phyloP scores from a whole-genome alignment of 306 rosid genomes.

The Macrotyloma uniflorum region DNA sequence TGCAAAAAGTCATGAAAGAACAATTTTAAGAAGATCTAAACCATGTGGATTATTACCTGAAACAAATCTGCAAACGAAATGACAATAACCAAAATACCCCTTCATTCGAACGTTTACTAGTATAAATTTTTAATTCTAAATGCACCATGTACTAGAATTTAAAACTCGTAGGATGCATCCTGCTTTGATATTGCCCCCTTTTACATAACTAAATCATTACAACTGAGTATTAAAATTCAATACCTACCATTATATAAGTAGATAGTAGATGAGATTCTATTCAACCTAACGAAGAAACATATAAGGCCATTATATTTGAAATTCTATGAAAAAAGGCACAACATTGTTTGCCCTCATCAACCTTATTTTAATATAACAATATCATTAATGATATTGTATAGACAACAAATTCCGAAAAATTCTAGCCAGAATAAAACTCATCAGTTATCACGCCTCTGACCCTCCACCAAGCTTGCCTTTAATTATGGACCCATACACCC shows the following conservation, averaged over 20 bases:
- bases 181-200: background rate
- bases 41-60: background rate
- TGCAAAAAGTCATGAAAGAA: constrained; percentile 42
- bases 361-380: background rate
- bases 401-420: background rate
- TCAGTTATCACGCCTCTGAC: background rate
- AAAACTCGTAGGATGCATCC: background rate
- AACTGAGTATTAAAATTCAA: background rate
- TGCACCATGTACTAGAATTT: background rate
- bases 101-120: constrained; percentile 18
- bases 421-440: background rate
- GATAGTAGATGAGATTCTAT: background rate
- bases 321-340: background rate
- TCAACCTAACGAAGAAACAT: background rate
- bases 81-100: constrained; percentile 11
- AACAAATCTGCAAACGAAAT: background rate
- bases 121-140: background rate
- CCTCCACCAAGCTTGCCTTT: background rate
- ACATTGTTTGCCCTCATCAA: background rate
- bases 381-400: background rate
- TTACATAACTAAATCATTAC: background rate
- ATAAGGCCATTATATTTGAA: background rate
- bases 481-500: background rate
- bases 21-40: constrained; percentile 27
- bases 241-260: background rate